Base-by-base conservation (phyloP, 768 basidiomycete species). In the Ramaria rubella region DNA sequence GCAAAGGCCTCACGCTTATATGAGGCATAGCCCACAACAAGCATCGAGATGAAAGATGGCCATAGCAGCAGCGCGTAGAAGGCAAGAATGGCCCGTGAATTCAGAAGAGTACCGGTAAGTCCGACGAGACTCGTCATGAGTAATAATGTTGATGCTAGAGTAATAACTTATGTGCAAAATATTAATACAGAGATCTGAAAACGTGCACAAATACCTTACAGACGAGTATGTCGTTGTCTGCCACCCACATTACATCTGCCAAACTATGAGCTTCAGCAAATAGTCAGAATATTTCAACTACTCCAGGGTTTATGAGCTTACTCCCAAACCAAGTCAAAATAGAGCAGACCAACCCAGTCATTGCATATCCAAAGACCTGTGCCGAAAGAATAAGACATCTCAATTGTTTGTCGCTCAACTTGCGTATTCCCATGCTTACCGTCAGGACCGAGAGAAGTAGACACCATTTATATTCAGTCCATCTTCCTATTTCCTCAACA, bases 1-100 rank as follows among this genome's bases (percentile, higher is more conserved):
- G 82, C 70, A 64, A 84, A 81, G 0, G 77, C 71, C 48, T 72
- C 72, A 33, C 83, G 78, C 61, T 82, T 81, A 69, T 86, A 87
- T 19, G 78, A 70, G n/a, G 74, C 72, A 64, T 87, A 87, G 29
- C 83, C 85, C 55, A 86, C 73, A 5, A 79, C 74, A 59, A 82
- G 74, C 52, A 87, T 64, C 4, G 81, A 75, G 27, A 79, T 64
- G 56, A 86, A 70, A 1, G 75, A 75, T 2, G 85, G 83, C 81
- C 83, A 86, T 49, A 89, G 76, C 14, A 88, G 75, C 46, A 88
- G 68, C 23, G 79, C 72, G 72, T 88, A 88, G 52, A 82, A 70
- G 1, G 85, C 82, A 56, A 88, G 76, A 57, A 86, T 75, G 1
- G 82, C 81, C 4, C 84, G 81, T 17, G 84, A 85, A 66, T 86